Percentiles rank a stretch among this genome's conserved stretches.
phyloP scores from a whole-genome alignment of 2,329 filamentous ascomycete species.

The Xylariaceae sp. region DNA sequence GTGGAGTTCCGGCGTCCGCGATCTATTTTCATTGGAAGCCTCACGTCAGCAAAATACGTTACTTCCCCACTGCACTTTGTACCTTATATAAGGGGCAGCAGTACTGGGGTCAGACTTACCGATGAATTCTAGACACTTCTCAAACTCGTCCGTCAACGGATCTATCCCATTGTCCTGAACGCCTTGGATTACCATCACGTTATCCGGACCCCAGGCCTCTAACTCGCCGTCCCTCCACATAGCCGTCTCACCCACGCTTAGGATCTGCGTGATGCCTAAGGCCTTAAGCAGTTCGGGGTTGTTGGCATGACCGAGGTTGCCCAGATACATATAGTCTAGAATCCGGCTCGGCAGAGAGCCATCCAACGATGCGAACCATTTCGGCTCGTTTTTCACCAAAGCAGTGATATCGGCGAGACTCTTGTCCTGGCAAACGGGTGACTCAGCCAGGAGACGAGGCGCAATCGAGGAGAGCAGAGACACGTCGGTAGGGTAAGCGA shows the following conservation, averaged over 20 bases:
- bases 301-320: slow-evolving; percentile 88
- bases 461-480: slow-evolving; percentile 73
- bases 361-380: slow-evolving; percentile 78
- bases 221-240: slow-evolving; percentile 70
- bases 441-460: slow-evolving; percentile 66
- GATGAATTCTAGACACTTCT: slow-evolving; percentile 83
- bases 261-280: slow-evolving; percentile 77
- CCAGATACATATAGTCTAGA: slow-evolving; percentile 91
- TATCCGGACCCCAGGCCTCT: slow-evolving; percentile 69
- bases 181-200: slow-evolving; percentile 72
- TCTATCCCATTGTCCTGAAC: slow-evolving; percentile 98
- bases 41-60: slow-evolving; percentile 8
- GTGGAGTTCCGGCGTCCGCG: slow-evolving; percentile 69
- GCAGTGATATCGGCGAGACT: slow-evolving; percentile 49
- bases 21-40: slow-evolving; percentile 46
- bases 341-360: slow-evolving; percentile 87
- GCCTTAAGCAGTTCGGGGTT: slow-evolving; percentile 77
- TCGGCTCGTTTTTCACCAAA: slow-evolving; percentile 57
- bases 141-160: slow-evolving; percentile 79
- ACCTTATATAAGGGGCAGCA: neutral
- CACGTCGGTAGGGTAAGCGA: slow-evolving; percentile 89
- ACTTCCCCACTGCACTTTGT: neutral
- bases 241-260: slow-evolving; percentile 87
- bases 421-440: slow-evolving; percentile 50
- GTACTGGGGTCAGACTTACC: slow-evolving; percentile 49